Percentiles rank a stretch among this genome's conserved stretches.
phyloP scores from a whole-genome alignment of 2,329 filamentous ascomycete genomes.

The Venturia asperata region DNA sequence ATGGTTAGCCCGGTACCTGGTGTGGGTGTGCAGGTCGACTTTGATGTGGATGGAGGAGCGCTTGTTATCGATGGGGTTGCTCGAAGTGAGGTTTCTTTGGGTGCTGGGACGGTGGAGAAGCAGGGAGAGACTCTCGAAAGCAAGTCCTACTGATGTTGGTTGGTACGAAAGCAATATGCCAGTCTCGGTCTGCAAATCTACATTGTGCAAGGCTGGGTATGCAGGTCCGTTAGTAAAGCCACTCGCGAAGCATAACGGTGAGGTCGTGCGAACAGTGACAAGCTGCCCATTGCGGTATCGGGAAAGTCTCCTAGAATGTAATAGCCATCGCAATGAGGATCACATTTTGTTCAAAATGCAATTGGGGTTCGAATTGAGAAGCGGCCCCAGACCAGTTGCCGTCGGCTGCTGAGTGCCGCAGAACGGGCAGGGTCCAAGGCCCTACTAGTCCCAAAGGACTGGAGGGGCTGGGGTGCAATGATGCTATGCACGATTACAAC shows the following conservation, averaged over 20 bases:
- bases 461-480: not conserved
- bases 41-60: slow-evolving; percentile 21
- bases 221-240: too few species aligned
- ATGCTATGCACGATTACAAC: slow-evolving; percentile 3
- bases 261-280: not conserved
- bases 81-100: not conserved
- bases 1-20: slow-evolving; percentile 21
- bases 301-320: not conserved
- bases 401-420: not conserved
- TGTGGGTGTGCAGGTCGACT: slow-evolving; percentile 21
- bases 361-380: not conserved
- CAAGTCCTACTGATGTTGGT: not conserved
- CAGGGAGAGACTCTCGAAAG: not conserved
- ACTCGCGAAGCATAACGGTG: not conserved
- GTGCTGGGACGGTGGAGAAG: slow-evolving; percentile 2
- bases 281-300: not conserved
- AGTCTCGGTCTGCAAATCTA: not conserved
- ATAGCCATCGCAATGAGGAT: not conserved
- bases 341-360: not conserved
- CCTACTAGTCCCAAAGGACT: not conserved
- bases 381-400: not conserved
- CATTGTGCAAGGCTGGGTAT: too few species aligned
- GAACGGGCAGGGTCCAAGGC: not conserved
- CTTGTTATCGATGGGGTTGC: slow-evolving; percentile 24
- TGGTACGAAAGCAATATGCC: not conserved